Conservation (phyloP, 2,329 filamentous ascomycete species). For the Alternaria angustiovoidea region DNA sequence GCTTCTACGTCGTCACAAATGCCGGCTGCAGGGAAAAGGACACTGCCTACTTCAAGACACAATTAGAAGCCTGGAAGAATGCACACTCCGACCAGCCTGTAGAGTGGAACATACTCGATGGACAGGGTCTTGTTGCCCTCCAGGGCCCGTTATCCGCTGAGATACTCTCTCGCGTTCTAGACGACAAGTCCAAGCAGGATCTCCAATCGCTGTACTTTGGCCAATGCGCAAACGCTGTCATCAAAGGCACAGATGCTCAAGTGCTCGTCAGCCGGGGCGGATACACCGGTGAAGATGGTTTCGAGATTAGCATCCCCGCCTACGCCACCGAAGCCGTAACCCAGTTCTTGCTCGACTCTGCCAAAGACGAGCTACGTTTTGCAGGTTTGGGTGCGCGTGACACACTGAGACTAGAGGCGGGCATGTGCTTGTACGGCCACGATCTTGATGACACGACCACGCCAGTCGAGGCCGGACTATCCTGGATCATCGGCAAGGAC, state of each 20-base stretch:
- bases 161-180: slow-evolving; percentile 72
- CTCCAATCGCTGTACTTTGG: slow-evolving; percentile 79
- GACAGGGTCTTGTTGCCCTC: slow-evolving; percentile 82
- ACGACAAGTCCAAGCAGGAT: slow-evolving; percentile 52
- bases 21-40: slow-evolving; percentile 92
- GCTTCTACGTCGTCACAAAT: slow-evolving; percentile 95
- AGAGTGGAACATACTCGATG: slow-evolving; percentile 73
- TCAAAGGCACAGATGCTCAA: slow-evolving; percentile 64
- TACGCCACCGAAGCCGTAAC: slow-evolving; percentile 71
- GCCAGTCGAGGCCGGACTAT: slow-evolving; percentile 70
- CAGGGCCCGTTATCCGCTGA: slow-evolving; percentile 82
- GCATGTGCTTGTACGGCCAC: slow-evolving; percentile 99
- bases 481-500: slow-evolving; percentile 86
- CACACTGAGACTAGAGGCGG: slow-evolving; percentile 90
- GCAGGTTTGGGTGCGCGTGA: slow-evolving; percentile 92
- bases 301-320: slow-evolving; percentile 87
- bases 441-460: slow-evolving; percentile 84
- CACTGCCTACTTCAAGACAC: slow-evolving; percentile 73
- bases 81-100: slow-evolving; percentile 57
- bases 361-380: slow-evolving; percentile 73
- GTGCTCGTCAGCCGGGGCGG: slow-evolving; percentile 86
- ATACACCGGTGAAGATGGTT: slow-evolving; percentile 98
- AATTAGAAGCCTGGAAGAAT: slow-evolving; percentile 65
- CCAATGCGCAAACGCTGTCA: slow-evolving; percentile 69
- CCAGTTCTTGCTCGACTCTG: slow-evolving; percentile 71